These are phyloP conservation scores for Komagataella phaffii DNA, from an alignment of 805 yeast genomes.

Conservation along the genomic window DNA sequence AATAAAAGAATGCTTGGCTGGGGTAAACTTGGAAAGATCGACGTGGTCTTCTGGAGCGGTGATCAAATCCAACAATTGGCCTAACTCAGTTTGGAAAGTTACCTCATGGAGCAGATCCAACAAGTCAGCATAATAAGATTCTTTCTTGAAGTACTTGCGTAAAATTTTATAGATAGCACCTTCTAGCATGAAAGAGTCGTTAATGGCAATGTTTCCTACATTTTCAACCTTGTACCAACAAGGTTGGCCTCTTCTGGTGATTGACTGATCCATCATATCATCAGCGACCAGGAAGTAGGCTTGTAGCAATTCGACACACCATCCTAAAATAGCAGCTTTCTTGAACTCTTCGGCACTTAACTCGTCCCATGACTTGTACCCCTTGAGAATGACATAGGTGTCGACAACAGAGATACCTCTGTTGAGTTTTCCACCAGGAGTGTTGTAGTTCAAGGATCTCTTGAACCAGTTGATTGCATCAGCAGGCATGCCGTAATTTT, in stretches of 20 bases:
- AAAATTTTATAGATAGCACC: conserved; percentile 82
- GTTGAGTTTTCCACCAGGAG: conserved; percentile 94
- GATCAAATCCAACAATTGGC: conserved; percentile 88
- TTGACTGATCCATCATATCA: conserved; percentile 95
- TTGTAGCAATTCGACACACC: conserved; percentile 91
- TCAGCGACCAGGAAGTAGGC: conserved; percentile 96
- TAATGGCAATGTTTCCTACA: conserved; percentile 90
- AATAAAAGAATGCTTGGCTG: conserved; percentile 86
- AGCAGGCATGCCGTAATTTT: conserved; percentile 64
- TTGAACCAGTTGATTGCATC: conserved; percentile 83
- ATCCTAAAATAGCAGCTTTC: conserved; percentile 80
- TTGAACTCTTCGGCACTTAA: conserved; percentile 59
- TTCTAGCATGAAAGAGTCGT: conserved; percentile 94
- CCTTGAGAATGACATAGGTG: conserved; percentile 72
- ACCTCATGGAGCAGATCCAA: conserved; percentile 93
- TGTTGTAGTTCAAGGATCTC: conserved; percentile 63
- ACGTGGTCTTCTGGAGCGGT: conserved; percentile 96
- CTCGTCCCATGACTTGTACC: conserved; percentile 41
- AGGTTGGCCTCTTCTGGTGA: conserved; percentile 96
- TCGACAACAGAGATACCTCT: conserved; percentile 94
- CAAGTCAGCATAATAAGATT: conserved; percentile 75
- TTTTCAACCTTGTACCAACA: conserved; percentile 84
- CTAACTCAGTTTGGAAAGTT: conserved; percentile 94
- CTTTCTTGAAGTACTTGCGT: conserved; percentile 78
- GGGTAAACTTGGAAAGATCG: conserved; percentile 75